A percentile compares a stretch with the other conserved stretches of the same genome.
These are phyloP conservation scores for Gonapodya sp. DNA, from an alignment of 192 early-diverging fungal genomes.

Conservation along the genomic window DNA sequence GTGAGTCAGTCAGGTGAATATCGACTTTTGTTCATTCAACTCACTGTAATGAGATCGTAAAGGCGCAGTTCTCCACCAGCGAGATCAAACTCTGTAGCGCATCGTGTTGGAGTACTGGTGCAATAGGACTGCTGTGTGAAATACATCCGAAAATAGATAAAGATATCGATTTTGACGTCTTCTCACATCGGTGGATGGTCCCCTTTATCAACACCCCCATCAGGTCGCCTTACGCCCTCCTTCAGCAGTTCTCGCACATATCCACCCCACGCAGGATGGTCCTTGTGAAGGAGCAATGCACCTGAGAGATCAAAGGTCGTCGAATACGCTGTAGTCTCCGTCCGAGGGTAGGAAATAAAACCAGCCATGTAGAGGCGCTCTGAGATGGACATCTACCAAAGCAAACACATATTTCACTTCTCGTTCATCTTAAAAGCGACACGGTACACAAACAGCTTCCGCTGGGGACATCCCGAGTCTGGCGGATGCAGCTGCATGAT, in stretches of 20 bases:
- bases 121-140: background rate
- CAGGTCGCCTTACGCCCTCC: conserved; percentile 23
- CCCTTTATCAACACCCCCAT: conserved; percentile 33
- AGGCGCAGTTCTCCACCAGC: conserved; percentile 31
- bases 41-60: conserved; percentile 24
- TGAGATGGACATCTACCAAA: conserved; percentile 29
- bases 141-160: no score
- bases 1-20: no score
- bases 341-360: conserved; percentile 43
- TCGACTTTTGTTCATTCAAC: background rate
- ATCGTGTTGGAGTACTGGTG: conserved; percentile 33
- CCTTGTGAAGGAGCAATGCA: conserved; percentile 26
- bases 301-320: conserved; percentile 30
- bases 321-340: conserved; percentile 37
- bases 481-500: conserved; percentile 23
- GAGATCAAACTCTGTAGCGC: conserved; percentile 33
- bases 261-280: conserved; percentile 25
- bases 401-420: background rate
- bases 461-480: conserved; percentile 32
- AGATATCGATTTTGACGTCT: no score
- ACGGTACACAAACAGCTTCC: conserved; percentile 25
- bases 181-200: conserved; percentile 48
- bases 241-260: conserved; percentile 8
- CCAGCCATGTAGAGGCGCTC: conserved; percentile 39
- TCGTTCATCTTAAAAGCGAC: background rate